Conservation (phyloP, 2,329 filamentous ascomycete species). For the Alternaria brassicicola region DNA sequence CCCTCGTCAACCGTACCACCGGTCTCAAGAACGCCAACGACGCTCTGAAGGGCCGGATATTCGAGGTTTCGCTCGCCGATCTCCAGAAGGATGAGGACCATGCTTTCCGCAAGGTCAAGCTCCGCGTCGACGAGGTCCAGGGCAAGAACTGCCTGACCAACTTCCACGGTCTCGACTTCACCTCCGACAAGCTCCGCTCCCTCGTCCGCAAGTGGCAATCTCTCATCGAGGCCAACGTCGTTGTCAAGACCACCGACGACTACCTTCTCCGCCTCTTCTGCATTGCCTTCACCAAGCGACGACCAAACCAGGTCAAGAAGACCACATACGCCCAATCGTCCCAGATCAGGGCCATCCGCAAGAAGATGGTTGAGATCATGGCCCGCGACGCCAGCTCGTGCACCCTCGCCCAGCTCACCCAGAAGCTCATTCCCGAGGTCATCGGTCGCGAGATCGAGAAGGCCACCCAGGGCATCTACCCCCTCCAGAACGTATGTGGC, state of each 20-base stretch:
- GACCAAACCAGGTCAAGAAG: constrained; percentile 99
- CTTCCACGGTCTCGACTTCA: constrained; percentile 99
- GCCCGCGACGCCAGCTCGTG: constrained; percentile 92
- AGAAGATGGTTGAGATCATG: constrained; percentile 99
- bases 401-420: constrained; percentile 94
- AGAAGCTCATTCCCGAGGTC: constrained; percentile 99
- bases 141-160: constrained; percentile 99
- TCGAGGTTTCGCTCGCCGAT: constrained; percentile 98
- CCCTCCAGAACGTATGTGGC: constrained; percentile 87
- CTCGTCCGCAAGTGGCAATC: constrained; percentile 99
- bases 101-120: constrained; percentile 99
- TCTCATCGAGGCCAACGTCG: constrained; percentile 98
- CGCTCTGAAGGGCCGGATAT: constrained; percentile 95
- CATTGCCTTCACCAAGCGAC: constrained; percentile 99
- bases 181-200: constrained; percentile 98
- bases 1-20: constrained; percentile 97
- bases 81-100: constrained; percentile 99
- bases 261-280: constrained; percentile 99
- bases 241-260: constrained; percentile 99
- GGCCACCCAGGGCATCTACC: constrained; percentile 98
- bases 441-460: constrained; percentile 99
- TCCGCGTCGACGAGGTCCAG: constrained; percentile 97
- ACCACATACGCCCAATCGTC: constrained; percentile 97
- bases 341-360: constrained; percentile 96
- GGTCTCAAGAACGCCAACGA: constrained; percentile 99